Percentiles rank a stretch among this genome's conserved stretches.
Conservation (phyloP, 345 rosid species). For the Populus nigra region DNA sequence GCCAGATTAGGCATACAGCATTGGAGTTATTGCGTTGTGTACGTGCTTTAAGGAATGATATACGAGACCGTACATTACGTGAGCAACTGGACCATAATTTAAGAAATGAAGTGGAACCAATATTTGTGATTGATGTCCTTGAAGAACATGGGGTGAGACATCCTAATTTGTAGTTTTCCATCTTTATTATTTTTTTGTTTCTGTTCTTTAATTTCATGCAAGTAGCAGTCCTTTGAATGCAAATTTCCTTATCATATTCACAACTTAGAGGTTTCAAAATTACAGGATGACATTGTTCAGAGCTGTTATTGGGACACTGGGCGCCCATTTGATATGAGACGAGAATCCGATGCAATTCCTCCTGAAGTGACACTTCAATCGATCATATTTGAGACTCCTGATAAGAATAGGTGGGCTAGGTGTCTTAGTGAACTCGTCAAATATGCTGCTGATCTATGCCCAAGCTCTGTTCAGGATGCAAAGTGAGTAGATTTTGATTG, state of each 20-base stretch:
- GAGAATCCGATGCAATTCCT: slow-evolving; percentile 90
- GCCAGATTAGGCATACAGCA: slow-evolving; percentile 96
- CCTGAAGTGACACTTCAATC: slow-evolving; percentile 92
- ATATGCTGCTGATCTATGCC: slow-evolving; percentile 95
- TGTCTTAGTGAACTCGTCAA: slow-evolving; percentile 93
- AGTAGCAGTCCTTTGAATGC: slow-evolving; percentile 6
- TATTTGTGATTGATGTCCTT: slow-evolving; percentile 86
- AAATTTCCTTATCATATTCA: not conserved
- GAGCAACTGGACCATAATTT: slow-evolving; percentile 61
- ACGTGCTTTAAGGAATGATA: slow-evolving; percentile 88
- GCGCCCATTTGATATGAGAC: slow-evolving; percentile 82
- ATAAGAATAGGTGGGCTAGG: slow-evolving; percentile 94
- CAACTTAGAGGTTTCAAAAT: slow-evolving; percentile 6
- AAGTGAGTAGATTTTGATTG: slow-evolving; percentile 52
- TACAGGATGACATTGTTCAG: slow-evolving; percentile 96
- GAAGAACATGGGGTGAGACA: slow-evolving; percentile 94
- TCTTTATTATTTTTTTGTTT: slow-evolving; percentile 7
- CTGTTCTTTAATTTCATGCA: not conserved
- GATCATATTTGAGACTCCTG: slow-evolving; percentile 92
- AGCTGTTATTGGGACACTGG: slow-evolving; percentile 95
- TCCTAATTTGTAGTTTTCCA: slow-evolving; percentile 15
- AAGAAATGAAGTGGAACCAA: slow-evolving; percentile 79
- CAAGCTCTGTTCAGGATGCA: slow-evolving; percentile 88
- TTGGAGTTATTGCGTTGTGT: slow-evolving; percentile 93
- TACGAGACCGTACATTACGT: slow-evolving; percentile 52